Conservation (phyloP, 495 filamentous ascomycete genomes). For the Penicillium herquei region DNA sequence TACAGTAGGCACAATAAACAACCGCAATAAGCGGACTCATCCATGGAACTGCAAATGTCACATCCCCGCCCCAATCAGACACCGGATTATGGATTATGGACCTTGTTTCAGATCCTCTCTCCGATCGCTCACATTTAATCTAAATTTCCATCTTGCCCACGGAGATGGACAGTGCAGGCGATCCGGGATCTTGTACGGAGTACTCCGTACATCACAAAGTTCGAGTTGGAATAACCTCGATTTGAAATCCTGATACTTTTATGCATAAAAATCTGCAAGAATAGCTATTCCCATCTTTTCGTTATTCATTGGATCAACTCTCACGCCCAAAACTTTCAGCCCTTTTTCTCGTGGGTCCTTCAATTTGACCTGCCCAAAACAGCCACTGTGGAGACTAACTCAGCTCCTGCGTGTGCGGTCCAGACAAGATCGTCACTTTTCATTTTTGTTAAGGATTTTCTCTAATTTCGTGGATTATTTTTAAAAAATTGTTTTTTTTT, state of each 20-base stretch:
- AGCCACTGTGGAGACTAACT: neutral
- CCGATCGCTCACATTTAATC: conserved; percentile 1
- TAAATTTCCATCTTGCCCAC: neutral
- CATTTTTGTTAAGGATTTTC: neutral
- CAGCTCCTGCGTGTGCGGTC: neutral
- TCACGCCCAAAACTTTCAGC: neutral
- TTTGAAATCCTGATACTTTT: neutral
- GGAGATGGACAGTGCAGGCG: neutral
- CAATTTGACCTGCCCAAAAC: neutral
- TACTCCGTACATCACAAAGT: too few relatives aligned
- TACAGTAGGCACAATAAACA: conserved; percentile 19
- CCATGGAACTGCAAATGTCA: conserved; percentile 17
- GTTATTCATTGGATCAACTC: neutral
- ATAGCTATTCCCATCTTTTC: neutral
- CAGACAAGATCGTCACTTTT: neutral
- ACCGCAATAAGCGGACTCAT: conserved; percentile 9
- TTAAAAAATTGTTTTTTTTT: neutral
- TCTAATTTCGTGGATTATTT: neutral
- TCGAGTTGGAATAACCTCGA: neutral
- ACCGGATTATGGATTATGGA: neutral
- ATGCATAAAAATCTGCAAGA: neutral
- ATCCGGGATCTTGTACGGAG: too few relatives aligned
- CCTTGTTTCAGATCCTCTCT: conserved; percentile 7
- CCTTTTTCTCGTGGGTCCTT: neutral
- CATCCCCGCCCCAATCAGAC: conserved; percentile 7